These are phyloP conservation scores for Trichosanthes cucumerina DNA, from an alignment of 306 rosid species.

Conservation along the genomic window DNA sequence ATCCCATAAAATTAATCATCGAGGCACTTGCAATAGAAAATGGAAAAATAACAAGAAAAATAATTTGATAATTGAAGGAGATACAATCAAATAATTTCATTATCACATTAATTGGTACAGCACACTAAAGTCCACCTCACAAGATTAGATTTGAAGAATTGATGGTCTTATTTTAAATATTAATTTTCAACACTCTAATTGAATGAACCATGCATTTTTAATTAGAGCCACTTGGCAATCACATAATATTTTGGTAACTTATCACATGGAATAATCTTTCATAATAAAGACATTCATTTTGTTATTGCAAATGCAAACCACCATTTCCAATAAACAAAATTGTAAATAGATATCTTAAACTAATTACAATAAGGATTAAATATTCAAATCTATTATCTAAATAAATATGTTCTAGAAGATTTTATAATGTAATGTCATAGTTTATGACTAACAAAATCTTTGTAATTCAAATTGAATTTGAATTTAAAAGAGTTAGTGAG, in stretches of 20 bases:
- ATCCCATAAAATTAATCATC: not conserved
- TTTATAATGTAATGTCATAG: not conserved
- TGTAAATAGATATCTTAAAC: not conserved
- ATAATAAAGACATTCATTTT: not conserved
- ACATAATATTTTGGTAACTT: not conserved
- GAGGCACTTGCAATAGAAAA: not conserved
- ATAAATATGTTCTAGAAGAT: not conserved
- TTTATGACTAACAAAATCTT: not conserved
- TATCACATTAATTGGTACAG: not conserved
- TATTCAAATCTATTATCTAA: not conserved
- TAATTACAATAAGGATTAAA: not conserved
- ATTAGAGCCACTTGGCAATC: not conserved
- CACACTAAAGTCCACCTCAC: not conserved
- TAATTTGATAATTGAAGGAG: not conserved
- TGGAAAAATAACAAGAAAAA: not conserved
- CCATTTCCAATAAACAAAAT: not conserved
- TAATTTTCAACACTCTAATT: not conserved
- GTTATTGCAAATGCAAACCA: not conserved
- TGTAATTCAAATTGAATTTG: not conserved
- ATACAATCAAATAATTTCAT: not conserved
- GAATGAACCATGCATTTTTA: not conserved
- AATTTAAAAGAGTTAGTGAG: not conserved
- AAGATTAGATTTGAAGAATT: not conserved
- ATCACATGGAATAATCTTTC: slow-evolving; percentile 2
- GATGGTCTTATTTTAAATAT: not conserved